Percentiles rank a stretch among this genome's conserved stretches.
Conservation (phyloP, 176 grass and related monocot genomes). For the Aegilops bicornis region DNA sequence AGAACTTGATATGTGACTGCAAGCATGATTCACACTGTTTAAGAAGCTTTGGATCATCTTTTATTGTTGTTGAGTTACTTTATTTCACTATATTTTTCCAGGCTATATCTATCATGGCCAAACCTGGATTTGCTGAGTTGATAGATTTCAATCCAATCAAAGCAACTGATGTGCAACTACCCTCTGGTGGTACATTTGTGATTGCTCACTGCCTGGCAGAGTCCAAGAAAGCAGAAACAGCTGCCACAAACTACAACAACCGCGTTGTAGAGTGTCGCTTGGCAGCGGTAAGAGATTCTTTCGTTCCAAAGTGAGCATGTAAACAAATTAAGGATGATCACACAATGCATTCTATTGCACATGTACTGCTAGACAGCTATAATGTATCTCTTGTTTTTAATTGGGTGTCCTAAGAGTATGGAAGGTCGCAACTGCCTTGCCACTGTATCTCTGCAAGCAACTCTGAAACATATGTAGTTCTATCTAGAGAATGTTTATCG, state of each 20-base stretch:
- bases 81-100: conserved; percentile 32
- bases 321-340: background rate
- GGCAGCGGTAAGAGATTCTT: conserved; percentile 50
- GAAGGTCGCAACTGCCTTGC: background rate
- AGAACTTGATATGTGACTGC: background rate
- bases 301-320: background rate
- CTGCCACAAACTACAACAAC: conserved; percentile 94
- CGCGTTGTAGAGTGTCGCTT: conserved; percentile 93
- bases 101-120: conserved; percentile 99
- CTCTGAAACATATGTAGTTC: background rate
- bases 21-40: background rate
- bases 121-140: conserved; percentile 87
- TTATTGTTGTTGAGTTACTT: conserved; percentile 12
- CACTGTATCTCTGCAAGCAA: background rate
- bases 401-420: background rate
- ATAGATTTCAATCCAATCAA: conserved; percentile 99
- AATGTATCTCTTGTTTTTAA: background rate
- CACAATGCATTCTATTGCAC: background rate
- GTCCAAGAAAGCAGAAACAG: conserved; percentile 97
- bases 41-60: background rate
- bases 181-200: conserved; percentile 83
- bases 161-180: conserved; percentile 87
- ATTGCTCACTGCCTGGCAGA: conserved; percentile 94
- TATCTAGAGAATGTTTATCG: background rate
- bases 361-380: conserved; percentile 21